Percentiles rank a stretch among this genome's conserved stretches.
Conservation (phyloP, 1,139 yeast genomes). For the Geotrichum macrosporum region DNA sequence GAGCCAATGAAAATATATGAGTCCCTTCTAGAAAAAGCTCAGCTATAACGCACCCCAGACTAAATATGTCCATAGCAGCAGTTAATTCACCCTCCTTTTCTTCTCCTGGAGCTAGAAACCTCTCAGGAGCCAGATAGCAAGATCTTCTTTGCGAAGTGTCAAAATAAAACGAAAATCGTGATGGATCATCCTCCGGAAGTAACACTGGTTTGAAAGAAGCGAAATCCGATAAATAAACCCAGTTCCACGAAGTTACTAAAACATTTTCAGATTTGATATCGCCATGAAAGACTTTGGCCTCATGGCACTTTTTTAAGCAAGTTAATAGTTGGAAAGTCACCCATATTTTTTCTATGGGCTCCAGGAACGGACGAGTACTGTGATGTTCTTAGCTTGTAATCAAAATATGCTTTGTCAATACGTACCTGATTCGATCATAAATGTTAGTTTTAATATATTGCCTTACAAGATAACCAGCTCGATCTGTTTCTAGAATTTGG, state of each 20-base stretch:
- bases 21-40: conserved; percentile 84
- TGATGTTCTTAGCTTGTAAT: conserved; percentile 5
- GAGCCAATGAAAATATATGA: conserved; percentile 80
- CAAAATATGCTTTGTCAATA: neutral
- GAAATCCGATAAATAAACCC: conserved; percentile 80
- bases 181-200: conserved; percentile 90
- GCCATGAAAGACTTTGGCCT: conserved; percentile 66
- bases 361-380: conserved; percentile 79
- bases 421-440: conserved; percentile 66
- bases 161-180: conserved; percentile 87
- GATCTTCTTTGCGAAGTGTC: conserved; percentile 83
- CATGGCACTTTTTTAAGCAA: conserved; percentile 62
- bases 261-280: conserved; percentile 89
- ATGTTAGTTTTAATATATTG: conserved; percentile 74
- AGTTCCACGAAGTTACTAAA: conserved; percentile 82
- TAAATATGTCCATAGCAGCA: conserved; percentile 78
- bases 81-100: conserved; percentile 46
- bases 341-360: conserved; percentile 77
- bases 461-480: conserved; percentile 86
- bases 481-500: conserved; percentile 75
- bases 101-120: conserved; percentile 50
- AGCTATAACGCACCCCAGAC: conserved; percentile 87
- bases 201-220: conserved; percentile 79
- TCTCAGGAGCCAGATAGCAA: conserved; percentile 92
- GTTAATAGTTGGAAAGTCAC: conserved; percentile 71